Base-by-base conservation (phyloP, 208 protist genomes). In the Crithidia bombi region DNA sequence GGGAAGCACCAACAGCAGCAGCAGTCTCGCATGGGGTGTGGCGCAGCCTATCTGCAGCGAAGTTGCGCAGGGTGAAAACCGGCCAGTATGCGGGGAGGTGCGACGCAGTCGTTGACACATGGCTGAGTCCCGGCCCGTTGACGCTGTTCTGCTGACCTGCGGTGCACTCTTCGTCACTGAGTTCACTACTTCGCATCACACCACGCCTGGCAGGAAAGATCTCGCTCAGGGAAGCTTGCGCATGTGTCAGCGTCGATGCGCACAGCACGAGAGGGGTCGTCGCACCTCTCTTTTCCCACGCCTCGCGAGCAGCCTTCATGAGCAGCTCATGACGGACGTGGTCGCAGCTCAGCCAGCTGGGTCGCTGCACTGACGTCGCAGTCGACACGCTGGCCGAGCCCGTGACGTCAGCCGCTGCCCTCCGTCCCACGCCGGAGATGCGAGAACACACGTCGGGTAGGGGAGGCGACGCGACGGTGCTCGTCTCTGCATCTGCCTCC, bases 21-120 rank as follows among this genome's bases (percentile, higher is more conserved):
- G 43, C 15, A 19, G 11, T 23, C 17, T 11, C 4, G 5, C 43
- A 3, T 47, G 43, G 15, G 2, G 43, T 19, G 15, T 30, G n/a
- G 28, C 38, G 10, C 19, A 75, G 58, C 35, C 39, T 19, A 15
- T 67, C 69, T 1, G 69, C 58, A 17, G 70, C 70, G 54, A 51
- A 49, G 62, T 76, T 76, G 44, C 46, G 70, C 44, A 76, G 25
- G 19, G 70, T 69, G 12, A 56, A 49, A 35, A 65, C 56, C 5
- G 55, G 44, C 70, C 70, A 70, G 35, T 38, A 30, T 35, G 50
- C 32, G 6, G 10, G 0, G 5, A 46, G 25, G 0, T 38, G 25
- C 6, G 25, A 4, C 46, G 50, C 63, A 3, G 63, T 21, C 23
- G 35, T 38, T 23, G 25, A 11, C 30, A 7, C 14, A 43, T 43